Evolutionary conservation across 2,329 filamentous ascomycete genomes (phyloP).

Genomic region (Didymella pomorum): DNA sequence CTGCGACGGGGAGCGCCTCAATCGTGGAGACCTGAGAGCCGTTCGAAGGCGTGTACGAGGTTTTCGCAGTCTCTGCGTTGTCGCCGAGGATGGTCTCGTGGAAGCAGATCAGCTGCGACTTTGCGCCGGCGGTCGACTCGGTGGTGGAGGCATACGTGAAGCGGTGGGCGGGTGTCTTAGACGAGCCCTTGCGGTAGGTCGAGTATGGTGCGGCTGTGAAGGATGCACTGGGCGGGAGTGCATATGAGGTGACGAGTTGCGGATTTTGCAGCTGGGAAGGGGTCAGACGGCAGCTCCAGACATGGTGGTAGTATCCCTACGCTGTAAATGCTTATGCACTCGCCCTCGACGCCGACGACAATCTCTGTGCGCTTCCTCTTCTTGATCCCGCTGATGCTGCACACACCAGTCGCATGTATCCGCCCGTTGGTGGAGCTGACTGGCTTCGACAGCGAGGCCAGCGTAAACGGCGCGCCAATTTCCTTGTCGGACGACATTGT

Average conservation of each 20-base stretch:
- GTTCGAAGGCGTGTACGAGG: conserved; percentile 38
- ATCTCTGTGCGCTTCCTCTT: conserved; percentile 71
- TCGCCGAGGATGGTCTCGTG: conserved; percentile 57
- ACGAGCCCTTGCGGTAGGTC: conserved; percentile 60
- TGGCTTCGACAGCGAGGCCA: conserved; percentile 56
- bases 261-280: conserved; percentile 65
- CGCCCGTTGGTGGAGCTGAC: conserved; percentile 52
- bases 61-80: conserved; percentile 46
- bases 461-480: conserved; percentile 51
- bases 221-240: conserved; percentile 66
- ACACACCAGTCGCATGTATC: conserved; percentile 57
- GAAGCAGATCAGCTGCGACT: conserved; percentile 63
- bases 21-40: conserved; percentile 39
- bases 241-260: conserved; percentile 67
- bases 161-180: conserved; percentile 56
- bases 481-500: conserved; percentile 48
- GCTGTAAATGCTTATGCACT: conserved; percentile 69
- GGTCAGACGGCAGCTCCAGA: not conserved
- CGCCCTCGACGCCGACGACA: conserved; percentile 66
- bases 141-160: conserved; percentile 64
- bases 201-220: conserved; percentile 67
- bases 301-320: conserved; percentile 50
- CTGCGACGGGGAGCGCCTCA: conserved; percentile 42
- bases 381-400: conserved; percentile 62
- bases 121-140: conserved; percentile 56